Base-by-base conservation (phyloP, 2,329 filamentous ascomycete genomes). In the Colletotrichum tropicale region DNA sequence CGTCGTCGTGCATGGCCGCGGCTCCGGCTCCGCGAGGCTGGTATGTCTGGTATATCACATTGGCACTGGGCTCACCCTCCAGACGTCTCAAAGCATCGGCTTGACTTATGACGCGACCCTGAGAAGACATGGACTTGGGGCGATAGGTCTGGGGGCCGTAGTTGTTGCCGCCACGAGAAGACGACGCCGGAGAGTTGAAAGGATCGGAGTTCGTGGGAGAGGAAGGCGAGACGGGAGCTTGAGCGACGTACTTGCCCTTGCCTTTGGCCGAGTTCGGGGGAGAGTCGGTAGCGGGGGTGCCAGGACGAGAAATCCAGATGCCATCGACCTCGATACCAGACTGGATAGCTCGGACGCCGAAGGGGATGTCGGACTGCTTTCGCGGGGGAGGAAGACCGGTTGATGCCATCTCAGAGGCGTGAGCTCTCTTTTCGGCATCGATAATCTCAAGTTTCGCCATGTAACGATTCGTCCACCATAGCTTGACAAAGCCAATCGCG, bases 331-430 rank as follows among this genome's bases (percentile, higher is more conserved):
- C 91, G 58, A 98, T 88, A 8, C 96, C 96, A 79, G 91, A 94
- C 82, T 98, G 93, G 62, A 98, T 91, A 8, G 96, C 96, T 79
- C 94, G 92, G 69, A 97, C 91, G 24, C 96, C 96, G 80, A 98
- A 98, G 0, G 95, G 96, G 43, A 98, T 91, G 8, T 83, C 77
- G 10, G 55, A 64, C 84, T 83, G 77, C 84, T 85, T 73, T n/a
- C 70, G 48, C 32, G 80, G 81, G 8, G 82, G 76, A 80, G 84
- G 82, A 64, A 91, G 87, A 80, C 88, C 91, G 77, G 87, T 92
- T 82, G 84, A 90, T 77, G 84, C 89, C 86, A 92, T 87, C 80
- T 91, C 88, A 73, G 83, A 83, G 77, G 88, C 84, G 61, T 88
- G 89, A 28, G 86, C 87, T 78, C 88, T 88, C 81, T 93, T 93